A percentile compares a stretch with the other conserved stretches of the same genome.
Conservation (phyloP, 768 basidiomycete genomes). For the Trametes villosa region DNA sequence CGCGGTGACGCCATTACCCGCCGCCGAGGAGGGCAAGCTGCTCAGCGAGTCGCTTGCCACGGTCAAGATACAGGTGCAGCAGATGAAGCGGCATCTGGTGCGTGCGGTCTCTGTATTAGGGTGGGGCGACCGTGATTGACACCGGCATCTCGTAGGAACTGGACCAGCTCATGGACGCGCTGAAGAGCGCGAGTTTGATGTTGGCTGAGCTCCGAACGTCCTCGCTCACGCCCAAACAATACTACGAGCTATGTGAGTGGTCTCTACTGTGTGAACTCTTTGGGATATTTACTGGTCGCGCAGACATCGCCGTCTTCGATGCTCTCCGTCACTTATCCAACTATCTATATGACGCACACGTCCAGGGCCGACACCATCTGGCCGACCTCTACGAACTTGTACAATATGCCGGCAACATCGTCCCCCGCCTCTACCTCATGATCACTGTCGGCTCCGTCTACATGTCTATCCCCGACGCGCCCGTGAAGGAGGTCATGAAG, state of each 20-base stretch:
- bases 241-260: conserved; percentile 90
- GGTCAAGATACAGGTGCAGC: conserved; percentile 89
- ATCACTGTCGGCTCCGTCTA: conserved; percentile 99
- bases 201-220: conserved; percentile 94
- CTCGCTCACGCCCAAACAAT: conserved; percentile 93
- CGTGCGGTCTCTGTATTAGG: no score
- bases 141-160: conserved; percentile 63
- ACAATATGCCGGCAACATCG: conserved; percentile 98
- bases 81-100: conserved; percentile 94
- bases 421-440: conserved; percentile 95
- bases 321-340: conserved; percentile 93
- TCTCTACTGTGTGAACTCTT: neutral
- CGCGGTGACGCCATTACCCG: conserved; percentile 34
- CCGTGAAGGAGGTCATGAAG: conserved; percentile 99
- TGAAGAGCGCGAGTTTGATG: conserved; percentile 97
- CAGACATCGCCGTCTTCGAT: conserved; percentile 99
- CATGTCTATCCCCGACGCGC: conserved; percentile 97
- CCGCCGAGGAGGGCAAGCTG: conserved; percentile 78
- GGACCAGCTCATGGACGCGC: conserved; percentile 98
- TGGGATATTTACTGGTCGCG: neutral
- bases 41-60: conserved; percentile 84
- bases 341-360: conserved; percentile 96
- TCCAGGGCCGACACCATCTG: conserved; percentile 88
- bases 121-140: no score
- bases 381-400: conserved; percentile 99